Conservation (phyloP, 768 basidiomycete genomes). For the Tricholoma sp. region DNA sequence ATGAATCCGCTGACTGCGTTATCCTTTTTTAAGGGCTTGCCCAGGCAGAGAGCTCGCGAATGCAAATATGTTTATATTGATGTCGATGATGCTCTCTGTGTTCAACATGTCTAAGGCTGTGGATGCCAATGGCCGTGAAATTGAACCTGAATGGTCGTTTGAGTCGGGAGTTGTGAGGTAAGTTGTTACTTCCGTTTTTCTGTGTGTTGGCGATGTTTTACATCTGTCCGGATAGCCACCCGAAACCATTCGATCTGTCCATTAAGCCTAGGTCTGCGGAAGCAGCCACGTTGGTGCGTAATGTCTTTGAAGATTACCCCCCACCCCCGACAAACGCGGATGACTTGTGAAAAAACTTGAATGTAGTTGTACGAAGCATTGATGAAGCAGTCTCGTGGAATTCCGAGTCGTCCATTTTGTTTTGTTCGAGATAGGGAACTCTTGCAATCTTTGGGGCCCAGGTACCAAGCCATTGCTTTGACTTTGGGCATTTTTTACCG, state of each 20-base stretch:
- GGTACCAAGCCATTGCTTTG: too few relatives aligned
- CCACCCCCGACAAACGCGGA: conserved; percentile 9
- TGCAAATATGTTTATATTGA: conserved; percentile 14
- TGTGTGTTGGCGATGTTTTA: too few relatives aligned
- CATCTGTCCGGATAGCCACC: conserved; percentile 3
- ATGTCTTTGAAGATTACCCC: conserved; percentile 11
- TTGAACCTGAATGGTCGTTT: conserved; percentile 9
- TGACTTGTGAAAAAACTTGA: conserved; percentile 8
- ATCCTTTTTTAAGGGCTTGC: conserved; percentile 25
- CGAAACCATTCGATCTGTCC: conserved; percentile 11
- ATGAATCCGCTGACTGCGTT: neutral
- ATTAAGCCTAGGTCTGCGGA: conserved; percentile 10
- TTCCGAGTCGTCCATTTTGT: too few relatives aligned
- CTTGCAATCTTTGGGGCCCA: too few relatives aligned
- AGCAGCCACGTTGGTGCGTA: conserved; percentile 8
- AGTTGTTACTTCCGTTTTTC: neutral
- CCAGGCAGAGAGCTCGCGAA: conserved; percentile 30
- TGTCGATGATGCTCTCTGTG: conserved; percentile 24
- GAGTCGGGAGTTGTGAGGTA: conserved; percentile 12
- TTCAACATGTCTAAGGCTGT: conserved; percentile 26
- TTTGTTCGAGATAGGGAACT: too few relatives aligned
- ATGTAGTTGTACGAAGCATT: neutral
- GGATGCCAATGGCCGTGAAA: conserved; percentile 21
- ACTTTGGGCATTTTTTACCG: too few relatives aligned
- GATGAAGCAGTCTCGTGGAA: too few relatives aligned